These are phyloP conservation scores for Penicillium sclerotigenum DNA, from an alignment of 2,329 filamentous ascomycete genomes.

Conservation along the genomic window DNA sequence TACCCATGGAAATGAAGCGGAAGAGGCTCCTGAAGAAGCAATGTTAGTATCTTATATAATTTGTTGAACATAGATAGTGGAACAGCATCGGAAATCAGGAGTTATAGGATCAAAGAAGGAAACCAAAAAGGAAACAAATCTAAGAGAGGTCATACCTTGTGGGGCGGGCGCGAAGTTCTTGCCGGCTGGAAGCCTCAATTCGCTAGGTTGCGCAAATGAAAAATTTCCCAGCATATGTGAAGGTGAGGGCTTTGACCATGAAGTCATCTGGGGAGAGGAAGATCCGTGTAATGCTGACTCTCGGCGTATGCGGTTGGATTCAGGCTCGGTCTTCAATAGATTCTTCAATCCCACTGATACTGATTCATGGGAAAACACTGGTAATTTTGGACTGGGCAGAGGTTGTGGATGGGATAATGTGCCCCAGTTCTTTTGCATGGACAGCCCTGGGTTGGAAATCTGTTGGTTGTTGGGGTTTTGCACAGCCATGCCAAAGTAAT, in stretches of 20 bases:
- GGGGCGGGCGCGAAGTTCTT: slow-evolving; percentile 2
- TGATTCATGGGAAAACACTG: slow-evolving; percentile 56
- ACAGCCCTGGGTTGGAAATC: slow-evolving; percentile 57
- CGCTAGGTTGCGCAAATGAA: background rate
- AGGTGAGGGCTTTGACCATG: slow-evolving; percentile 3
- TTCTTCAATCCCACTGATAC: slow-evolving; percentile 78
- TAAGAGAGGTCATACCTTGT: slow-evolving; percentile 3
- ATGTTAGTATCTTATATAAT: slow-evolving; percentile 5
- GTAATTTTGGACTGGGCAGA: slow-evolving; percentile 48
- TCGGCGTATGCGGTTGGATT: slow-evolving; percentile 17
- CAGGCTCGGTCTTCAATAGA: slow-evolving; percentile 53
- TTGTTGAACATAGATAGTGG: background rate
- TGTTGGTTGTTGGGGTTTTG: slow-evolving; percentile 59
- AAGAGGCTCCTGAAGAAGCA: background rate
- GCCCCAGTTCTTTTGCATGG: slow-evolving; percentile 71
- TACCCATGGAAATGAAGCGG: slow-evolving; percentile 40
- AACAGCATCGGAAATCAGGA: background rate
- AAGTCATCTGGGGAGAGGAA: slow-evolving; percentile 11
- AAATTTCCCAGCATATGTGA: background rate
- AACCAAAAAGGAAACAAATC: background rate
- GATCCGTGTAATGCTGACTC: slow-evolving; percentile 20
- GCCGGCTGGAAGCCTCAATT: background rate
- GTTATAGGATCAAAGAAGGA: background rate
- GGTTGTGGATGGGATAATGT: slow-evolving; percentile 66
- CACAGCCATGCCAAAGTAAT: slow-evolving; percentile 78